These are phyloP conservation scores for Torulaspora delbrueckii DNA, from an alignment of 805 yeast genomes.

Conservation along the genomic window DNA sequence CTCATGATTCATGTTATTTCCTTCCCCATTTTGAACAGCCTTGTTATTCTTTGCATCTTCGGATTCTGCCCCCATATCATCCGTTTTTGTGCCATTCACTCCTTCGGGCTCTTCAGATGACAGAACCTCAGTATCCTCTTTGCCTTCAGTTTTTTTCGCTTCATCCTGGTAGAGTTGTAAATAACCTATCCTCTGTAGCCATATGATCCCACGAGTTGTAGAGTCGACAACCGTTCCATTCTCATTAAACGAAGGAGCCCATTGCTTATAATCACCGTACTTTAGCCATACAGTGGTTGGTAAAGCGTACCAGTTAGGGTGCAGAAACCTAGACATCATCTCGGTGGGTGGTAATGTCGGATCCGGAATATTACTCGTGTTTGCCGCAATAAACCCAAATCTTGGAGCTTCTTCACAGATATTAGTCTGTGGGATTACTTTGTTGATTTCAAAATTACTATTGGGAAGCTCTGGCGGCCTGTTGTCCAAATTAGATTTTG, in stretches of 20 bases:
- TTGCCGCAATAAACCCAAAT: slow-evolving; percentile 45
- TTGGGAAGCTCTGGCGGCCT: slow-evolving; percentile 65
- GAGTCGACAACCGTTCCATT: slow-evolving; percentile 50
- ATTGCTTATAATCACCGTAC: slow-evolving; percentile 45
- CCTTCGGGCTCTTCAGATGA: slow-evolving; percentile 6
- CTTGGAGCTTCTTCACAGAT: slow-evolving; percentile 37
- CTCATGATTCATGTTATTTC: slow-evolving; percentile 3
- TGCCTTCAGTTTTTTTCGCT: slow-evolving; percentile 2
- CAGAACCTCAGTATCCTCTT: slow-evolving; percentile 12
- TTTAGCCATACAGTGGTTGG: slow-evolving; percentile 65
- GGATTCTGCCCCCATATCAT: not conserved
- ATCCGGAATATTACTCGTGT: slow-evolving; percentile 43
- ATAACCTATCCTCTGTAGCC: slow-evolving; percentile 53
- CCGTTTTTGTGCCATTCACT: not conserved
- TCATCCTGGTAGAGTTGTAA: slow-evolving; percentile 29
- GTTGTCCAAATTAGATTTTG: slow-evolving; percentile 69
- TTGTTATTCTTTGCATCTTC: not conserved
- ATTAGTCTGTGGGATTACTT: slow-evolving; percentile 53
- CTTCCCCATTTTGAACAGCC: not conserved
- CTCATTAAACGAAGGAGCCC: slow-evolving; percentile 66
- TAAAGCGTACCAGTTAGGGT: slow-evolving; percentile 60
- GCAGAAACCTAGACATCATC: slow-evolving; percentile 49
- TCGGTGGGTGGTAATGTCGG: slow-evolving; percentile 50
- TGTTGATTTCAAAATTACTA: slow-evolving; percentile 55
- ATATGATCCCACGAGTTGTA: slow-evolving; percentile 45